Evolutionary conservation across 768 basidiomycete species (phyloP).

Genomic region (Cantharellus cinnabarinus): DNA sequence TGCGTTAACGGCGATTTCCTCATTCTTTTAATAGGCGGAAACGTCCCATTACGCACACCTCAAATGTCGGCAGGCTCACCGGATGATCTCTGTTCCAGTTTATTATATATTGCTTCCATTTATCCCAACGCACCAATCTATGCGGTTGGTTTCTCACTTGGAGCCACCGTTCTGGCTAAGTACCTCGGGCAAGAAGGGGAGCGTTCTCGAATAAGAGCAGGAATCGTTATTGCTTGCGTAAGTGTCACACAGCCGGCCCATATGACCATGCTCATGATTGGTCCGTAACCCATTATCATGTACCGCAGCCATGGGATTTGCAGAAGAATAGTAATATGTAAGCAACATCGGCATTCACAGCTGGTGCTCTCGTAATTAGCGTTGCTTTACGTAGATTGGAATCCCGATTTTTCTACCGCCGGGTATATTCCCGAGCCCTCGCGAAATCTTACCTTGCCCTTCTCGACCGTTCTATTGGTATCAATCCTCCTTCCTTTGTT

Average conservation of each 20-base stretch:
- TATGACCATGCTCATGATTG: not conserved
- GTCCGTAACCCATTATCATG: slow-evolving; percentile 5
- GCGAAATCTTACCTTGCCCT: slow-evolving; percentile 11
- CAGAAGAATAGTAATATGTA: slow-evolving; percentile 4
- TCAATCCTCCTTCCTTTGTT: not conserved
- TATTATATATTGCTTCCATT: slow-evolving; percentile 47
- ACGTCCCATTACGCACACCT: slow-evolving; percentile 59
- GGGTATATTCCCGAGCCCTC: slow-evolving; percentile 13
- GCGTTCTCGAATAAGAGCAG: slow-evolving; percentile 38
- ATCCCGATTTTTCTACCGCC: slow-evolving; percentile 7
- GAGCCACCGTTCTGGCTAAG: slow-evolving; percentile 75
- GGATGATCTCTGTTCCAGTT: slow-evolving; percentile 65
- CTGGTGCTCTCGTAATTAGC: not conserved
- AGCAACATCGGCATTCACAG: not conserved
- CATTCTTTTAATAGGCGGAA: slow-evolving; percentile 36
- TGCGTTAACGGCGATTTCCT: not conserved
- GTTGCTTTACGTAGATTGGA: slow-evolving; percentile 2
- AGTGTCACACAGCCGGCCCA: slow-evolving; percentile 14
- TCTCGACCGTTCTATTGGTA: slow-evolving; percentile 1
- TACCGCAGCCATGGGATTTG: slow-evolving; percentile 30
- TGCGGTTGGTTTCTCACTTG: slow-evolving; percentile 87
- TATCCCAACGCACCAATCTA: slow-evolving; percentile 70
- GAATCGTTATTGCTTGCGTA: slow-evolving; percentile 57
- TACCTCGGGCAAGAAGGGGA: slow-evolving; percentile 74
- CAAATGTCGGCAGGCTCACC: slow-evolving; percentile 80